A percentile compares a stretch with the other conserved stretches of the same genome.
phyloP scores from a whole-genome alignment of 139 green algal genomes.

The Coelastrella sp. region DNA sequence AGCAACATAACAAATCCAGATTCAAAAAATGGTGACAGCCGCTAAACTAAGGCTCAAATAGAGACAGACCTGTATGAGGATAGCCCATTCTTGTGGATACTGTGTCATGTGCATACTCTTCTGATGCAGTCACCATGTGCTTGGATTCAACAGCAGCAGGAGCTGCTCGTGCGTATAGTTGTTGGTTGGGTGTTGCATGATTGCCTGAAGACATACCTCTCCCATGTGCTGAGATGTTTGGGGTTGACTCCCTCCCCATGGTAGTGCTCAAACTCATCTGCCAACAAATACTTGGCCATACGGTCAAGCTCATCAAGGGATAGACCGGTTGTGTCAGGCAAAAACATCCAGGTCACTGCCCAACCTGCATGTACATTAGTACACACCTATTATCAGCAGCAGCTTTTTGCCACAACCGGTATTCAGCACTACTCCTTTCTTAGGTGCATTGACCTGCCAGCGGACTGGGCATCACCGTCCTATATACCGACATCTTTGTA shows the following conservation, averaged over 20 bases:
- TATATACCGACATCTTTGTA: no score
- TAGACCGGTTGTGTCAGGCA: conserved; percentile 76
- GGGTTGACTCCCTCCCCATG: conserved; percentile 72
- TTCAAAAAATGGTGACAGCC: no score
- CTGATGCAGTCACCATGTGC: background rate
- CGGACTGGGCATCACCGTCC: no score
- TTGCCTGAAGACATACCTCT: conserved; percentile 48
- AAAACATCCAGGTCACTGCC: conserved; percentile 67
- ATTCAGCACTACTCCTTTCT: background rate
- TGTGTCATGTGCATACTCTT: no score
- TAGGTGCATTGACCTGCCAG: background rate
- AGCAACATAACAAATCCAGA: no score
- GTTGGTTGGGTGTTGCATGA: background rate
- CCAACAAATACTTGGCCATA: conserved; percentile 52
- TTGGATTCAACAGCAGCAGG: background rate
- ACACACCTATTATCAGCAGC: no score
- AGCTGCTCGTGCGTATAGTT: no score
- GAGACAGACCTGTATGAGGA: no score
- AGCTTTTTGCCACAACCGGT: no score
- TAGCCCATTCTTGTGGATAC: no score
- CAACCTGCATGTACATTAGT: background rate
- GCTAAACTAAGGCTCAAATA: no score
- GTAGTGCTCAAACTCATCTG: conserved; percentile 61
- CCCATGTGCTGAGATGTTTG: conserved; percentile 70
- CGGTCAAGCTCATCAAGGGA: conserved; percentile 73